phyloP scores from a whole-genome alignment of 371 early-diverging fungal genomes.

The Chytridiales sp. region DNA sequence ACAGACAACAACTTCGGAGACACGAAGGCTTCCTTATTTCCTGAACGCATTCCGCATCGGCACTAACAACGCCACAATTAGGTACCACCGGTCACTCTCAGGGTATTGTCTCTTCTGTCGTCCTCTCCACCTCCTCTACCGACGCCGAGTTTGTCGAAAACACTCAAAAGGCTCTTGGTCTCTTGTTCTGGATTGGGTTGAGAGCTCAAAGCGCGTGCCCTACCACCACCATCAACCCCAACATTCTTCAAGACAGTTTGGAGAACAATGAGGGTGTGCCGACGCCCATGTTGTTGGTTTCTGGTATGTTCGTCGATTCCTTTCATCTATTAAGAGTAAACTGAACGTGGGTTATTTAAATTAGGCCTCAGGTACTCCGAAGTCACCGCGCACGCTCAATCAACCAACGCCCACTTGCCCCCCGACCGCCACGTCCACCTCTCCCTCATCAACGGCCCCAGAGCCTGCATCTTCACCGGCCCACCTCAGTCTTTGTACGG shows the following conservation, averaged over 20 bases:
- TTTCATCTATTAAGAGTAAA: neutral
- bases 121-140: constrained; percentile 78
- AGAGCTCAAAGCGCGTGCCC: constrained; percentile 87
- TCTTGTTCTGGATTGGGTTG: constrained; percentile 90
- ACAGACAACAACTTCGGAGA: too few species aligned
- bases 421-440: constrained; percentile 76
- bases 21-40: too few species aligned
- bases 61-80: constrained; percentile 30
- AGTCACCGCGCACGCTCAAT: constrained; percentile 75
- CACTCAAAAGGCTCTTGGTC: constrained; percentile 81
- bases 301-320: constrained; percentile 49
- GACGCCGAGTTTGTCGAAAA: constrained; percentile 78
- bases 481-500: constrained; percentile 89
- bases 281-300: constrained; percentile 90
- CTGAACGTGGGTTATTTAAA: neutral
- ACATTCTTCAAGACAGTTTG: constrained; percentile 82
- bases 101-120: constrained; percentile 90
- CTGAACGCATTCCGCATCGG: neutral
- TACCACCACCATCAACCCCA: constrained; percentile 82
- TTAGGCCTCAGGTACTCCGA: constrained; percentile 67
- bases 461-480: constrained; percentile 81
- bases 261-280: constrained; percentile 89
- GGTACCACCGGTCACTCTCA: constrained; percentile 94
- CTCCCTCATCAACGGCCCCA: constrained; percentile 87
- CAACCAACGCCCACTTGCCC: constrained; percentile 82